Conservation (phyloP, 305 asterid species). For the Fraxinus angustifolia region DNA sequence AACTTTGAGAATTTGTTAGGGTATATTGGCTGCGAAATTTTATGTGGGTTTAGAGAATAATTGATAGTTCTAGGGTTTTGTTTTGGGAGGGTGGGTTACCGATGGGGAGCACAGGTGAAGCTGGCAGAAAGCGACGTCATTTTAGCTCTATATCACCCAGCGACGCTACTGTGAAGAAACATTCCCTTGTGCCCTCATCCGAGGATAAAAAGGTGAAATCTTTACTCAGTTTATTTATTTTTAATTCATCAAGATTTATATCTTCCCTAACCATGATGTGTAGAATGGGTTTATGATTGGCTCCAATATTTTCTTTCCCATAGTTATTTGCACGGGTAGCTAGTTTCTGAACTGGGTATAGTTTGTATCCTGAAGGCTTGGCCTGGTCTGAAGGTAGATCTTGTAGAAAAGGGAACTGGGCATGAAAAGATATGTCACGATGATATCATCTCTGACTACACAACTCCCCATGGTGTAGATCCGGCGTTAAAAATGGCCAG, state of each 20-base stretch:
- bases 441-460: not conserved
- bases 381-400: not conserved
- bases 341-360: not conserved
- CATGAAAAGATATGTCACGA: not conserved
- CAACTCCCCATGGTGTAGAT: not conserved
- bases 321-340: constrained; percentile 9
- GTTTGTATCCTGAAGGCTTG: not conserved
- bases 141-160: constrained; percentile 69
- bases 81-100: constrained; percentile 38
- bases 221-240: not conserved
- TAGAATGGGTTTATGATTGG: not conserved
- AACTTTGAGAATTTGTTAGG: constrained; percentile 12
- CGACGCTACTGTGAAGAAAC: constrained; percentile 57
- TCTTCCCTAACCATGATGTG: not conserved
- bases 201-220: constrained; percentile 74
- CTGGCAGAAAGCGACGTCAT: constrained; percentile 78
- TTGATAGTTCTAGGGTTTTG: constrained; percentile 43
- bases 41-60: constrained; percentile 28
- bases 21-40: constrained; percentile 24
- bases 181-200: constrained; percentile 50
- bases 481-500: not conserved
- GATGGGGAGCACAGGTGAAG: constrained; percentile 87
- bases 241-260: constrained; percentile 1
- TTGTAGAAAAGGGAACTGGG: not conserved
- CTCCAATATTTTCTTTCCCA: not conserved